phyloP scores from a whole-genome alignment of 2,329 filamentous ascomycete genomes.

The Phaeomoniella chlamydospora region DNA sequence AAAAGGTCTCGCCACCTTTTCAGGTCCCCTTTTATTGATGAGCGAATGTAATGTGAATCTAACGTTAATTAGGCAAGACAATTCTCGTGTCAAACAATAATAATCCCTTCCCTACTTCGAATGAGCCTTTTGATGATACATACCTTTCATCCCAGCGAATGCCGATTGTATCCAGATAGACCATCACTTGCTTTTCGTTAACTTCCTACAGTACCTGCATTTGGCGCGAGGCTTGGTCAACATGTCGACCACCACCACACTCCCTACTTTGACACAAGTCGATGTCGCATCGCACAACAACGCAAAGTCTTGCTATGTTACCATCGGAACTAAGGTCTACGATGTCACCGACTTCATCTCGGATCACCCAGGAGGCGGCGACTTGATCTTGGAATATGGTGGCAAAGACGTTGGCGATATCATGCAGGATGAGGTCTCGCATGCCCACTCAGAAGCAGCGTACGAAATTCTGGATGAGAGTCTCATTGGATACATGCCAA shows the following conservation, averaged over 20 bases:
- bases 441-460: constrained; percentile 79
- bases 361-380: constrained; percentile 78
- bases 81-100: no score
- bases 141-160: no score
- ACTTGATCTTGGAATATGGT: constrained; percentile 77
- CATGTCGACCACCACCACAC: constrained; percentile 66
- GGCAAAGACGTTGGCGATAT: constrained; percentile 77
- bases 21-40: no score
- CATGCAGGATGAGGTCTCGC: constrained; percentile 68
- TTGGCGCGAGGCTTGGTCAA: no score
- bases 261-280: constrained; percentile 68
- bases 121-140: no score
- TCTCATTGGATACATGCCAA: constrained; percentile 64
- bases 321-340: constrained; percentile 78
- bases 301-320: constrained; percentile 80
- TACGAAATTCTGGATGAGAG: constrained; percentile 89
- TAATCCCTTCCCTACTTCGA: no score
- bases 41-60: no score
- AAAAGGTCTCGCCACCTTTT: not conserved
- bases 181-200: no score
- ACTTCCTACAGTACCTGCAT: no score
- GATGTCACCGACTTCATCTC: constrained; percentile 86
- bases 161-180: no score
- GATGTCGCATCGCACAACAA: constrained; percentile 74
- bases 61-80: no score